A percentile compares a stretch with the other conserved stretches of the same genome.
Evolutionary conservation across 2,329 filamentous ascomycete species (phyloP).

Genomic region (Claviceps arundinis): DNA sequence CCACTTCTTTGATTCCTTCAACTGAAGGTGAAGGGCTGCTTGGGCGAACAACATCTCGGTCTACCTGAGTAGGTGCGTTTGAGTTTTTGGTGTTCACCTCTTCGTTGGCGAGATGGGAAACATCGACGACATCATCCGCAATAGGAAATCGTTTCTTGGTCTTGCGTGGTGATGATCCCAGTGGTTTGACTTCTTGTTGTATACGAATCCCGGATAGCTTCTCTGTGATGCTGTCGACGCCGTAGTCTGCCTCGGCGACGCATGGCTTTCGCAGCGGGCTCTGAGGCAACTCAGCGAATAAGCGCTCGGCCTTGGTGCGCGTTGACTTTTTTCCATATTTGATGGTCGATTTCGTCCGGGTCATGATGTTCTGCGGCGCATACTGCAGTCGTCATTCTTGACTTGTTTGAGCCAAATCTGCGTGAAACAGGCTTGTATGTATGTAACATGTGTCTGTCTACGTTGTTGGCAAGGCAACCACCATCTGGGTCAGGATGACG

Average conservation of each 20-base stretch:
- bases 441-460: too few species aligned
- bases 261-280: constrained; percentile 29
- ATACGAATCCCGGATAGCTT: constrained; percentile 21
- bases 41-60: neutral
- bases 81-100: too few species aligned
- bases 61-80: too few species aligned
- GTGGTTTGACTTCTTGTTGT: constrained; percentile 7
- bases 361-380: constrained; percentile 24
- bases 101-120: neutral
- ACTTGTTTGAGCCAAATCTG: neutral
- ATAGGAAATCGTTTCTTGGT: constrained; percentile 2
- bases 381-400: neutral
- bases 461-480: constrained; percentile 8
- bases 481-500: neutral
- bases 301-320: constrained; percentile 31
- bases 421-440: too few species aligned
- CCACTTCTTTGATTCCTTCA: too few species aligned
- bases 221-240: constrained; percentile 20
- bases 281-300: constrained; percentile 39
- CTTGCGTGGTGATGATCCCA: constrained; percentile 9
- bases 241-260: constrained; percentile 9
- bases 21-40: neutral
- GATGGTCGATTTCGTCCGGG: constrained; percentile 27
- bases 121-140: constrained; percentile 6
- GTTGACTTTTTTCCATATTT: constrained; percentile 39